Evolutionary conservation across 768 basidiomycete genomes (phyloP), one percentile per base, ranked within the genome.

Genomic region (Rhizopogon roseolus): DNA sequence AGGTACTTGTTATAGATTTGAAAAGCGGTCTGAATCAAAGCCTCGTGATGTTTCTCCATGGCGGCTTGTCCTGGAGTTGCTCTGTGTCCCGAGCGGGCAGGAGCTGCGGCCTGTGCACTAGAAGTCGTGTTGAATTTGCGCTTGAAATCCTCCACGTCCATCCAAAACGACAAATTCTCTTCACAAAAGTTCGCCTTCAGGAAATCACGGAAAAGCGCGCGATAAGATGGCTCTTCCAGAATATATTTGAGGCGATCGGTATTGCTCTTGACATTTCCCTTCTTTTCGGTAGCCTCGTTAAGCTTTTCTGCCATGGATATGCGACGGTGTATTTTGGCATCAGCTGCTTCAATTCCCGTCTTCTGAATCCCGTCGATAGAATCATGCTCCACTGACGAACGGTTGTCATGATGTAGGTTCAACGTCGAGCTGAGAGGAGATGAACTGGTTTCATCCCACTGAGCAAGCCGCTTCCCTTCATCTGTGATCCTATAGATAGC

Each of bases 61-160:
- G 94, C 92, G 46, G 79, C 81, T 64, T 90, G 88, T 17, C 88
- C 88, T 19, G 86, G 85, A 0, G 88, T 88, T 49, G 67, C 73
- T 28, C 71, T 80, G 22, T 58, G 57, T 0, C 69, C 73, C 43
- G 72, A 67, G 22, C 78, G 76, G 38, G 68, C 51, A 5, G 65
- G 10, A 11, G 69, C 62, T 29, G 77, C 78, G 7, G 88, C 88
- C 54, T 88, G 83, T 11, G 94, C 95, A 61, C 86, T 93, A 4
- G 93, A 96, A 0, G 97, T 97, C 54, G 94, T 98, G 64, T 84
- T 86, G 74, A 99, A 99, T 67, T 94, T 89, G 63, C 88, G 83
- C 73, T 93, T 95, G 76, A 99, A 97, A 67, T 99, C 97, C 67
- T 93, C 82, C 3, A 98, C 95, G 64, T 99, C 97, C 53, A 98